Evolutionary conservation across 2,329 filamentous ascomycete genomes (phyloP), one percentile per base, ranked within the genome.

Genomic region (Ophiostoma sp.): DNA sequence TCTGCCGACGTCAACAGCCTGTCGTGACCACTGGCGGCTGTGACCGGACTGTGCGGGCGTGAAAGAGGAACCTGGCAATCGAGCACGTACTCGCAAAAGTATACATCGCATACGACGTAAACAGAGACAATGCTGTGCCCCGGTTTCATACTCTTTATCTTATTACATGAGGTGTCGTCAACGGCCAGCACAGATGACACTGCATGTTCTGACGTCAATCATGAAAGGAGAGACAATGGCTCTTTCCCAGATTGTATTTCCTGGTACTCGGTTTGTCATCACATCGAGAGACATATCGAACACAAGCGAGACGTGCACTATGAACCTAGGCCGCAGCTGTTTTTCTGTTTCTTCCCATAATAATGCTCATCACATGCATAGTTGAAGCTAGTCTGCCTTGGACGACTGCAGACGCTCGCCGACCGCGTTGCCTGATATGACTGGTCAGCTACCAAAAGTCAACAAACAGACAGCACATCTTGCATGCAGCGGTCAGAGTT

Each of bases 401-500:
- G 5, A 14, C 14, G 55, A 44, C 52, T 38, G 52, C 52, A 8
- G 52, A 7, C 38, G 27, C 52, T 38, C 9, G 49, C 3, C 27
- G 27, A 16, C 27, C 27, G 27, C 55, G 5, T 14, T 60, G 38
- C 12, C 49, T 27, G 55, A 60, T 60, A 18, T 14, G 9, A 38
- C 27, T 60, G 8, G 55, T 11, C 12, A 1, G 27, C 55, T 60
- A 27, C 55, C 5, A 27, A 38, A 55, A 38, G 11, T 16, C 27
- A 60, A 52, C 27, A 38, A 60, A 49, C 27, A 5, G 5, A 60
- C 27, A 60, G 49, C 18, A 60, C 27, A 60, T 60, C 55, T 11
- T 14, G 55, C 27, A 60, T 27, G 27, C 55, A 52, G 49, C 49
- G n/a, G 49, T 18, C 49, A 52, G 27, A 60, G 55, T 60, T 60